Percentiles rank a stretch among this genome's conserved stretches.
phyloP scores from a whole-genome alignment of 441 rosid genomes.

The Euphorbia corollata region DNA sequence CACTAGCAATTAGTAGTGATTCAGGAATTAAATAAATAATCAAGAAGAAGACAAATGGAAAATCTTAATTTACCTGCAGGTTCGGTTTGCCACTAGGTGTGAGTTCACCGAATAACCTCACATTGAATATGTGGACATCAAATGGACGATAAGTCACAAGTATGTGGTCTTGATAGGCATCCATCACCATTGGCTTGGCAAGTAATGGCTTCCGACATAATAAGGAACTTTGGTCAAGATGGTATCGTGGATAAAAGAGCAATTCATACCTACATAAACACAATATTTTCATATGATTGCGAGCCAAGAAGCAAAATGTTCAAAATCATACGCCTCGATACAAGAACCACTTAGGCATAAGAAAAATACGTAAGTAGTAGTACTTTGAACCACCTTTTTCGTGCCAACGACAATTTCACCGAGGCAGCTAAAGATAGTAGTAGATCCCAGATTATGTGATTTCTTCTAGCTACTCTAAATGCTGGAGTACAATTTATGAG shows the following conservation, averaged over 20 bases:
- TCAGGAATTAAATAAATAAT: slow-evolving; percentile 6
- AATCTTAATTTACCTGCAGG: slow-evolving; percentile 60
- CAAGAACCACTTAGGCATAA: not conserved
- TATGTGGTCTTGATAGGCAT: slow-evolving; percentile 76
- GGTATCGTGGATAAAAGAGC: slow-evolving; percentile 94
- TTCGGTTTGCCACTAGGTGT: slow-evolving; percentile 69
- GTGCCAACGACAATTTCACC: slow-evolving; percentile 1
- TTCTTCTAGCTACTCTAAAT: not conserved
- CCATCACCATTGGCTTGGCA: slow-evolving; percentile 96
- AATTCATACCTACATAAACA: slow-evolving; percentile 66
- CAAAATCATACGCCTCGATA: slow-evolving; percentile 7
- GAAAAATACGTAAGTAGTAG: not conserved
- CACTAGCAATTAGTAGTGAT: slow-evolving; percentile 20
- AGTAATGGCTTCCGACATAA: slow-evolving; percentile 80
- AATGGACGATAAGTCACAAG: slow-evolving; percentile 88
- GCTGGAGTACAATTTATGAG: not conserved
- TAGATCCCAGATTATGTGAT: not conserved
- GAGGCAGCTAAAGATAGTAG: not conserved
- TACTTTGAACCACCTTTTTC: not conserved
- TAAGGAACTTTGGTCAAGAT: slow-evolving; percentile 88
- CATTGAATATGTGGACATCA: slow-evolving; percentile 84
- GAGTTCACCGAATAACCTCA: slow-evolving; percentile 63
- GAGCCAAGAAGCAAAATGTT: not conserved
- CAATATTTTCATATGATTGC: slow-evolving; percentile 4
- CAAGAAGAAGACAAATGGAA: slow-evolving; percentile 9